Evolutionary conservation across 345 rosid species (phyloP), one percentile per base, ranked within the genome.

Genomic region (Arabis hirsuta): DNA sequence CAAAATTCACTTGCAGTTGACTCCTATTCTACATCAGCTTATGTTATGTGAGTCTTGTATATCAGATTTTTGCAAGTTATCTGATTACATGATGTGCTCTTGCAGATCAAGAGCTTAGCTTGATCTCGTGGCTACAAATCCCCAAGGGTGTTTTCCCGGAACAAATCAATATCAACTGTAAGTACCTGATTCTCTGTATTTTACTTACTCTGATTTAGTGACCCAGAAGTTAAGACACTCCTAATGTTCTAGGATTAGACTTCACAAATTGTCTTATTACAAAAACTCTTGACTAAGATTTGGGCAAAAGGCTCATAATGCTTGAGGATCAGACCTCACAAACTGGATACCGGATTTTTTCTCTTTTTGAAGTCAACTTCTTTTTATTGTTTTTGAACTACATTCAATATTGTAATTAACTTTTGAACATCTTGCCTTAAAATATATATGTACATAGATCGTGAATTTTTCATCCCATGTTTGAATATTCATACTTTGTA

Each of bases 101-200:
- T 45, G 12, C 36, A 50, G 46, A 50, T 5, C 20, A 65, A 2
- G 58, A 68, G 36, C 44, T 55, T 55, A 43, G 62, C 43, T 67
- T 43, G 32, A 31, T 44, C 34, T 14, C 20, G 44, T 55, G 12
- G 31, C 22, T 31, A 55, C 34, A 54, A 43, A 1, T 13, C 44
- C 32, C 44, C 52, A 42, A 54, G 2, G 6, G 13, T 67, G 27
- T 42, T 67, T 53, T 43, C 54, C 55, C 14, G 9, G 11, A 51
- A 9, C 5, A 48, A 20, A 65, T 50, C 47, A 50, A 22, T 4
- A 34, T 13, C 22, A 48, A 64, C 14, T 65, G 48, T 51, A 66
- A 48, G 45, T 34, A 68, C 63, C 11, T 56, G 14, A 41, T 55
- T 55, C 45, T 68, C 24, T 13, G 13, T 54, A 32, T 41, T 53